Evolutionary conservation across 495 filamentous ascomycete species (phyloP).

Genomic region (Alectoria sarmentosa): DNA sequence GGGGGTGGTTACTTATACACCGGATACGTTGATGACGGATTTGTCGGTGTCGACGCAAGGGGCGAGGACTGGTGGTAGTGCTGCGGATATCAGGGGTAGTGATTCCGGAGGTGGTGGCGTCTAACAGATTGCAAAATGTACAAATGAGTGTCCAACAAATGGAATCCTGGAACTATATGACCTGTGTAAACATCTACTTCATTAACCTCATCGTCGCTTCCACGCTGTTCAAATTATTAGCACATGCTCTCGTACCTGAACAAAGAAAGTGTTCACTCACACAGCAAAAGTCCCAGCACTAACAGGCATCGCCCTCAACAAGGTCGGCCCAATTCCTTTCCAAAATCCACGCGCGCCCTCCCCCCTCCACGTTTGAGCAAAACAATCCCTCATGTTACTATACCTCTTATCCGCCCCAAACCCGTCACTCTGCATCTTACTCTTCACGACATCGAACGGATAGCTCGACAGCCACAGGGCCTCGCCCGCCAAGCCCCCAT

Average conservation of each 20-base stretch:
- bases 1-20: conserved; percentile 53
- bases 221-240: conserved; percentile 11
- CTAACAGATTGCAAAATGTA: conserved; percentile 8
- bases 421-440: conserved; percentile 98
- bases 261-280: conserved; percentile 17
- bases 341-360: conserved; percentile 87
- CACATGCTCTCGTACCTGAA: not conserved
- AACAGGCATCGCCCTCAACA: conserved; percentile 95
- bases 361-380: conserved; percentile 66
- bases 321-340: conserved; percentile 91
- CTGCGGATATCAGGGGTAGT: conserved; percentile 3
- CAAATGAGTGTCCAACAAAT: not conserved
- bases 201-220: conserved; percentile 26
- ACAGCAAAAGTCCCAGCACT: conserved; percentile 94
- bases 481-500: conserved; percentile 91
- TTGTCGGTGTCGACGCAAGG: not conserved
- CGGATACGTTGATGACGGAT: conserved; percentile 11
- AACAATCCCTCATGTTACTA: conserved; percentile 82
- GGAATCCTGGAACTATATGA: not conserved
- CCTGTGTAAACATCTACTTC: not conserved
- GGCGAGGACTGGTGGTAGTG: conserved; percentile 9
- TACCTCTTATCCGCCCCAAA: conserved; percentile 66
- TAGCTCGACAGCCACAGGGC: conserved; percentile 88
- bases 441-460: conserved; percentile 96
- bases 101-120: not conserved